Evolutionary conservation across 2,329 filamentous ascomycete species (phyloP).

Genomic region (Ceratocystis cubensis): DNA sequence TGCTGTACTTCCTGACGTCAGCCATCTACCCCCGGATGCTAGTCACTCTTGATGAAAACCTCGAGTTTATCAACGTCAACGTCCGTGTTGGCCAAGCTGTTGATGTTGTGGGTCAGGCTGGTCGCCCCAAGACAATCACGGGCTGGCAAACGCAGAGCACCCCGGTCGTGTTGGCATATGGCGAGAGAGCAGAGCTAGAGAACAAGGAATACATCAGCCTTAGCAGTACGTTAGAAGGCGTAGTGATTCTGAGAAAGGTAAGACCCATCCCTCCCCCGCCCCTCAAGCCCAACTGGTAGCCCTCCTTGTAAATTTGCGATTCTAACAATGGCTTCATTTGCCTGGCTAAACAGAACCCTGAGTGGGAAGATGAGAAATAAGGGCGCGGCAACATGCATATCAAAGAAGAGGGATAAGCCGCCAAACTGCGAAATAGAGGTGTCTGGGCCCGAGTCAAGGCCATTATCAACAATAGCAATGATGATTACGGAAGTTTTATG

Average conservation of each 20-base stretch:
- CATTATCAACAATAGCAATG: slow-evolving; percentile 20
- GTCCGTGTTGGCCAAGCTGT: slow-evolving; percentile 96
- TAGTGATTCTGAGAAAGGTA: slow-evolving; percentile 96
- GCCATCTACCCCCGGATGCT: slow-evolving; percentile 96
- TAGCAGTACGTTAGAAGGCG: slow-evolving; percentile 79
- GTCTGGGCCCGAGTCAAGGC: slow-evolving; percentile 11
- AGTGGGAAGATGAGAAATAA: slow-evolving; percentile 20
- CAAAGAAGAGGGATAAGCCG: not conserved
- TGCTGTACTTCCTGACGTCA: slow-evolving; percentile 92
- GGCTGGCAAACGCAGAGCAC: slow-evolving; percentile 99
- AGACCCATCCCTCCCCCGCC: slow-evolving; percentile 25
- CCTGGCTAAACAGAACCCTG: slow-evolving; percentile 15
- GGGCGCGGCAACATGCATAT: not conserved
- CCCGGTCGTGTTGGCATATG: slow-evolving; percentile 87
- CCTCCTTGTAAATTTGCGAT: not conserved
- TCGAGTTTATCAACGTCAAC: slow-evolving; percentile 88
- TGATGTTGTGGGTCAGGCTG: slow-evolving; percentile 93
- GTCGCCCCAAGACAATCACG: slow-evolving; percentile 95
- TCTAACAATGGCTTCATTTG: not conserved
- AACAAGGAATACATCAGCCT: slow-evolving; percentile 94
- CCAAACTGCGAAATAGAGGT: slow-evolving; percentile 5
- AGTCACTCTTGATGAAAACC: slow-evolving; percentile 85
- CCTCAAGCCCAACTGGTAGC: not conserved
- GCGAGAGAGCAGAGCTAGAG: slow-evolving; percentile 90
- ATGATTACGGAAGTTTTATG: slow-evolving; percentile 9